Conservation (phyloP, 2,329 filamentous ascomycete species). For the Huntiella moniliformis region DNA sequence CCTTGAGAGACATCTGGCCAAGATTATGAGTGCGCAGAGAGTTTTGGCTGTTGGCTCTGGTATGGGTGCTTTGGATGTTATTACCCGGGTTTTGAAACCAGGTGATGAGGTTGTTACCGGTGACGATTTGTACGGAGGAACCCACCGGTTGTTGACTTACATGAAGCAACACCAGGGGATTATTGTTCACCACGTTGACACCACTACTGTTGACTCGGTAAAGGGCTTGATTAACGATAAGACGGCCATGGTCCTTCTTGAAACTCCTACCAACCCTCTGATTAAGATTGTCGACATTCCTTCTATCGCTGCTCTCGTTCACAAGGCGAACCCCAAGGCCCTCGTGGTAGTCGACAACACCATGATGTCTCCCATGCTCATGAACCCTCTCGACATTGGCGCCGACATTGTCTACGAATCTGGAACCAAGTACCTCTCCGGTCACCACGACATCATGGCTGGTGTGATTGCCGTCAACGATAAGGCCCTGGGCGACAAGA, state of each 20-base stretch:
- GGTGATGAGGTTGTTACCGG: slow-evolving; percentile 96
- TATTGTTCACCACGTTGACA: slow-evolving; percentile 89
- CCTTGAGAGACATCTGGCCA: slow-evolving; percentile 87
- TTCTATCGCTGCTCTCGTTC: slow-evolving; percentile 55
- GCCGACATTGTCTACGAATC: slow-evolving; percentile 96
- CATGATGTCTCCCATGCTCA: slow-evolving; percentile 90
- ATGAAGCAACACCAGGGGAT: slow-evolving; percentile 79
- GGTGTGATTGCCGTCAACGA: slow-evolving; percentile 90
- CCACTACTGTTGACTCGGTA: slow-evolving; percentile 58
- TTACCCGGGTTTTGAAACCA: slow-evolving; percentile 72
- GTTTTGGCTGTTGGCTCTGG: slow-evolving; percentile 87
- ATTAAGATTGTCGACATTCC: slow-evolving; percentile 96
- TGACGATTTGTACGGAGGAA: slow-evolving; percentile 90
- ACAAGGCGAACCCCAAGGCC: slow-evolving; percentile 58
- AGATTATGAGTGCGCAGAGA: slow-evolving; percentile 92
- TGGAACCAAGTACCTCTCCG: slow-evolving; percentile 92
- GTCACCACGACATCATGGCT: slow-evolving; percentile 97
- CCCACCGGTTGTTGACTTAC: slow-evolving; percentile 83
- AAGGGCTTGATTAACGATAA: slow-evolving; percentile 50
- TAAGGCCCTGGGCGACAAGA: slow-evolving; percentile 58
- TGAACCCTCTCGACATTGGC: slow-evolving; percentile 83
- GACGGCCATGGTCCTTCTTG: slow-evolving; percentile 87
- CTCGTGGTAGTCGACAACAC: slow-evolving; percentile 94
- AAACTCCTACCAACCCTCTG: slow-evolving; percentile 91
- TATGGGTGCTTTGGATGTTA: slow-evolving; percentile 94